Evolutionary conservation across 2,329 filamentous ascomycete species (phyloP).

Genomic region (Periconia macrospinosa): DNA sequence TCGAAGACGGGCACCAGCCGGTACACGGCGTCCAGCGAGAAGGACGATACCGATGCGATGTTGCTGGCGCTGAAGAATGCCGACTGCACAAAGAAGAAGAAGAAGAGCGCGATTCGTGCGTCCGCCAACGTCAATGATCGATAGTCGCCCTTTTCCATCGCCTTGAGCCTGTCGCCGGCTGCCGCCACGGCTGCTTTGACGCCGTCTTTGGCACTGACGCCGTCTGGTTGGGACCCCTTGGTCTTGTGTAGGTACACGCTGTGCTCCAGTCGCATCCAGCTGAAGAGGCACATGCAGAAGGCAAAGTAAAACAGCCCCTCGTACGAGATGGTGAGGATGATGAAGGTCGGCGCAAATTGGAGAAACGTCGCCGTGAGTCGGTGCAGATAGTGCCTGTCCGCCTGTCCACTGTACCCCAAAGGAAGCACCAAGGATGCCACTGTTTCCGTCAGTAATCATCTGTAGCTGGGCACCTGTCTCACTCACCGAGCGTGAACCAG

Average conservation of each 20-base stretch:
- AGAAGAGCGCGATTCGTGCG: conserved; percentile 86
- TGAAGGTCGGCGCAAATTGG: conserved; percentile 88
- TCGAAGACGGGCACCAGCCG: conserved; percentile 90
- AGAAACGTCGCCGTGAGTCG: conserved; percentile 87
- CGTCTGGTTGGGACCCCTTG: conserved; percentile 10
- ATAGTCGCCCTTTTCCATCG: conserved; percentile 46
- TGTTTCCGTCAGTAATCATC: conserved; percentile 45
- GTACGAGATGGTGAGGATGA: conserved; percentile 96
- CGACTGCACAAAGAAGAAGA: conserved; percentile 91
- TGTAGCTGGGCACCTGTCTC: conserved; percentile 6
- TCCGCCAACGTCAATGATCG: conserved; percentile 80
- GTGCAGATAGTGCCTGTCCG: conserved; percentile 87
- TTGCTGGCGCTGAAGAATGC: conserved; percentile 98
- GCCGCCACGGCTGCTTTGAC: conserved; percentile 44
- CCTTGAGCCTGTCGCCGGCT: conserved; percentile 33
- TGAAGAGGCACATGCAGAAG: conserved; percentile 79
- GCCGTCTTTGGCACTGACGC: conserved; percentile 22
- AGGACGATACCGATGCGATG: conserved; percentile 88
- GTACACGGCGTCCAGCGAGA: conserved; percentile 87
- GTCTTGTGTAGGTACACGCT: conserved; percentile 60
- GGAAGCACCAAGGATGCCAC: conserved; percentile 77
- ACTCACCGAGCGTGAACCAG: conserved; percentile 74
- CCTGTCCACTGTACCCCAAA: conserved; percentile 75
- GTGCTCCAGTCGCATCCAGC: conserved; percentile 92
- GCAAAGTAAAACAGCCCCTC: conserved; percentile 94